Conservation (phyloP, 768 basidiomycete genomes). For the Tulasnella calospora region DNA sequence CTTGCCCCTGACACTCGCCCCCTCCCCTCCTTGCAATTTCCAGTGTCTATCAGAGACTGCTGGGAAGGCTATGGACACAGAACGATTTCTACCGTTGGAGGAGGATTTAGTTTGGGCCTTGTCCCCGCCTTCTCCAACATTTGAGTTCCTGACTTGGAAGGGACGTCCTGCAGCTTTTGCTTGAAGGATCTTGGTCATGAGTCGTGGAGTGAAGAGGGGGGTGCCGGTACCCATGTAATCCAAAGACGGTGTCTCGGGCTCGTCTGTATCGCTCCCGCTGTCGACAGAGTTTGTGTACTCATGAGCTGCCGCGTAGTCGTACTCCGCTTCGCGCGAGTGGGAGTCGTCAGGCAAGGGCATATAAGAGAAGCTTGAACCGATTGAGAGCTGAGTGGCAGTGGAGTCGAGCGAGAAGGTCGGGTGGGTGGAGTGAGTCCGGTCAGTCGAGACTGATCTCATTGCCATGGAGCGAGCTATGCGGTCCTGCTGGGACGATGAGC, state of each 20-base stretch:
- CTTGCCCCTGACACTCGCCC: neutral
- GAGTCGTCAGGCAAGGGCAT: too few relatives aligned
- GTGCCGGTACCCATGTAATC: too few relatives aligned
- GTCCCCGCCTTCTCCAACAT: neutral
- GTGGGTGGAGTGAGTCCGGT: slow-evolving; percentile 5
- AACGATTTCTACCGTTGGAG: neutral
- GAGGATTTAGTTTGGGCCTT: neutral
- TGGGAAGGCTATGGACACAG: neutral
- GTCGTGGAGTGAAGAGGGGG: slow-evolving; percentile 18
- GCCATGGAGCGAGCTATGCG: slow-evolving; percentile 14
- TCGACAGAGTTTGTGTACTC: neutral
- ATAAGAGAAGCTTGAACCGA: too few relatives aligned
- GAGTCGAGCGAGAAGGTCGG: neutral
- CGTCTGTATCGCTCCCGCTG: slow-evolving; percentile 2
- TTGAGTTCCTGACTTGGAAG: slow-evolving; percentile 8
- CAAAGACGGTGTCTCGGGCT: slow-evolving; percentile 8
- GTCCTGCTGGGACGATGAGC: neutral
- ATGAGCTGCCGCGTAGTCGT: too few relatives aligned
- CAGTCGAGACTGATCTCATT: slow-evolving; percentile 18
- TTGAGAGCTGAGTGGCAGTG: neutral
- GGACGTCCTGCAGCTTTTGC: too few relatives aligned
- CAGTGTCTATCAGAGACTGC: neutral
- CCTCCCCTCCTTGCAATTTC: neutral
- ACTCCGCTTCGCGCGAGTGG: slow-evolving; percentile 3
- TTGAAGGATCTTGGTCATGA: slow-evolving; percentile 22